Conservation (phyloP, 1,284 basidiomycete species). For the Leccinum variabile region DNA sequence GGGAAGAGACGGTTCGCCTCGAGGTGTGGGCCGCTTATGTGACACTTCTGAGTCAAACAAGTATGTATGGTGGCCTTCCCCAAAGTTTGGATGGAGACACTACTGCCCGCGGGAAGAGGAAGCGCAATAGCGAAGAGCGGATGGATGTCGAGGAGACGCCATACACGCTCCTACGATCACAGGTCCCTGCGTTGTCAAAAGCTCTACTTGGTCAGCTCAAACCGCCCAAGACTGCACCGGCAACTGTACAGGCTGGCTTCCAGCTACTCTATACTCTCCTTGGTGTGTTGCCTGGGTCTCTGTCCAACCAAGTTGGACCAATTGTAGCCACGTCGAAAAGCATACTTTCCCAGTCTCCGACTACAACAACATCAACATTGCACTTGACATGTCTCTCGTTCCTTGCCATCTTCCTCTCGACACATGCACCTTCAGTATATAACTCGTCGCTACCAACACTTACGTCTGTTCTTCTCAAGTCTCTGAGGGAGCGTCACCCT, state of each 20-base stretch:
- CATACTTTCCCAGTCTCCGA: constrained; percentile 61
- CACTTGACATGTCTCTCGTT: constrained; percentile 84
- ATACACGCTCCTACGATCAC: constrained; percentile 63
- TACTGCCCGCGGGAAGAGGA: constrained; percentile 68
- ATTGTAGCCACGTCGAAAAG: constrained; percentile 63
- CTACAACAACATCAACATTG: constrained; percentile 69
- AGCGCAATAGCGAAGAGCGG: constrained; percentile 67
- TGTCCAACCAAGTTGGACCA: constrained; percentile 68
- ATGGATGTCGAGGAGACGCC: constrained; percentile 83
- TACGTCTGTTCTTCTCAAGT: constrained; percentile 72
- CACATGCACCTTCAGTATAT: constrained; percentile 73
- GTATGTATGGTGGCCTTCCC: constrained; percentile 64
- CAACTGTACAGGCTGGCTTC: constrained; percentile 85
- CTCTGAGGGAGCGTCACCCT: constrained; percentile 72
- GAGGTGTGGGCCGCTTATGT: constrained; percentile 91
- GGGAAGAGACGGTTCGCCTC: constrained; percentile 94
- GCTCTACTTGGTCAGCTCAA: constrained; percentile 83
- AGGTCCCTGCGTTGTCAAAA: constrained; percentile 80
- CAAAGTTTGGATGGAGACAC: constrained; percentile 53
- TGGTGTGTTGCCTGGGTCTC: constrained; percentile 79
- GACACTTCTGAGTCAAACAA: constrained; percentile 79
- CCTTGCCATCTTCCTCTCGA: constrained; percentile 80
- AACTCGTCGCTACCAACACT: constrained; percentile 60
- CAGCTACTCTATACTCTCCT: constrained; percentile 76
- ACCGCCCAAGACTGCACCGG: constrained; percentile 74